These are phyloP conservation scores for Mycoemilia scoparia DNA, from an alignment of 192 early-diverging fungal genomes.

Conservation along the genomic window DNA sequence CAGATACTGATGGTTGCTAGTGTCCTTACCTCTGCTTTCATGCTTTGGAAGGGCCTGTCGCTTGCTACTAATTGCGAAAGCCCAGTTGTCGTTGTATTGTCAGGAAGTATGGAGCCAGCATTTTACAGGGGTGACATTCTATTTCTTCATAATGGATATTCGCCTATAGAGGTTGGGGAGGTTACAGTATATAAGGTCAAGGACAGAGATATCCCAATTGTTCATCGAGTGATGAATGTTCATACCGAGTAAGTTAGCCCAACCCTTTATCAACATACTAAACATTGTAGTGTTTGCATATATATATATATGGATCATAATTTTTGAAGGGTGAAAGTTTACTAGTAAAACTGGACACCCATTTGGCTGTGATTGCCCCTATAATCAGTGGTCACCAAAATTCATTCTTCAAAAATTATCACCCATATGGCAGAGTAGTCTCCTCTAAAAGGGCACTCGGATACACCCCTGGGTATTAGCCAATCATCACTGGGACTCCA, in stretches of 20 bases:
- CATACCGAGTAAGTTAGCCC: conserved; percentile 69
- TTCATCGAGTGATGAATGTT: conserved; percentile 85
- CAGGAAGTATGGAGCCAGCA: conserved; percentile 95
- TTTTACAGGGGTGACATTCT: conserved; percentile 87
- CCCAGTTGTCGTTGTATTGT: conserved; percentile 92
- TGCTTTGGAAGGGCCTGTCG: conserved; percentile 88
- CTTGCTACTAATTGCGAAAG: conserved; percentile 80
- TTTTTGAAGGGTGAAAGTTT: too few relatives aligned
- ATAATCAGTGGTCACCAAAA: too few relatives aligned
- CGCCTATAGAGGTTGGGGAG: conserved; percentile 71
- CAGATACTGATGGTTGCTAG: conserved; percentile 79
- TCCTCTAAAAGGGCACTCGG: too few relatives aligned
- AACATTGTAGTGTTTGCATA: too few relatives aligned
- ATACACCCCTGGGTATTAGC: too few relatives aligned
- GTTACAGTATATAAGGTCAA: conserved; percentile 87
- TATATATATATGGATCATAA: too few relatives aligned
- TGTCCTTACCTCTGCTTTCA: conserved; percentile 81
- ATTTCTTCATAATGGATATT: conserved; percentile 51
- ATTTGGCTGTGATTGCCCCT: too few relatives aligned
- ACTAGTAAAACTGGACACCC: too few relatives aligned
- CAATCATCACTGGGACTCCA: too few relatives aligned
- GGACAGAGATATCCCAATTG: conserved; percentile 82
- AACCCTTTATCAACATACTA: too few relatives aligned
- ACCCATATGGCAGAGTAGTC: too few relatives aligned
- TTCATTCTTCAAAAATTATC: too few relatives aligned